Base-by-base conservation (phyloP, 2,329 filamentous ascomycete genomes). In the Verticillium alfalfae region DNA sequence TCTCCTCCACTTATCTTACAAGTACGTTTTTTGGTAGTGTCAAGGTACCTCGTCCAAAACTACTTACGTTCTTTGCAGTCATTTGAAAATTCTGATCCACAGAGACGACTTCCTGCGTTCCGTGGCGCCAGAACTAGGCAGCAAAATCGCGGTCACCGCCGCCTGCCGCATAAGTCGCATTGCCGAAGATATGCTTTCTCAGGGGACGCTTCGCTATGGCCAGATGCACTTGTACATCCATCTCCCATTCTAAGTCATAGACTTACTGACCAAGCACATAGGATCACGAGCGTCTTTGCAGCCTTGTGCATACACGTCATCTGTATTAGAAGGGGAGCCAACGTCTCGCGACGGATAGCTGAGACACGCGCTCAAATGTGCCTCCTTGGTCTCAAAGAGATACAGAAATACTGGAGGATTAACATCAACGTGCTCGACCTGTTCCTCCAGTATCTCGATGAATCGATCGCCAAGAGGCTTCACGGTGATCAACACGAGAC, bases 371-470 rank as follows among this genome's bases (percentile, higher is more conserved):
- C 75, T 1, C 73, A 75, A 38, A 71, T 75, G 63, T 76, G 73
- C 41, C 72, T 76, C 2, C 65, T 76, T 2, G 73, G 73, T 4
- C 67, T 77, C 1, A 71, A 75, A 49, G 75, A 76, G 63, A 69
- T 76, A 0, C 73, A 76, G 34, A 75, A 75, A n/a, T 76, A 75
- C 65, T 76, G 74, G 74, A 67, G 72, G 18, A 75, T 57, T 62
- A 77, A 77, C 67, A 76, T 74, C 64, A 74, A 73, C 38, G 67
- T 76, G 0, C 68, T 77, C 6, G 74, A 77, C 31, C 63, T 76
- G 6, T 76, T 76, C 34, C 65, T 76, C 0, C 73, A 72, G 31
- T 76, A 76, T 3, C 70, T 76, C 6, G 75, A 76, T 60, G 71
- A 71, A 13, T 74, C 75, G 3, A 76, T 76, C 36, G 45, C 45